These are phyloP conservation scores for Vickermania ingenoplastis DNA, from an alignment of 208 protist species.

Conservation along the genomic window DNA sequence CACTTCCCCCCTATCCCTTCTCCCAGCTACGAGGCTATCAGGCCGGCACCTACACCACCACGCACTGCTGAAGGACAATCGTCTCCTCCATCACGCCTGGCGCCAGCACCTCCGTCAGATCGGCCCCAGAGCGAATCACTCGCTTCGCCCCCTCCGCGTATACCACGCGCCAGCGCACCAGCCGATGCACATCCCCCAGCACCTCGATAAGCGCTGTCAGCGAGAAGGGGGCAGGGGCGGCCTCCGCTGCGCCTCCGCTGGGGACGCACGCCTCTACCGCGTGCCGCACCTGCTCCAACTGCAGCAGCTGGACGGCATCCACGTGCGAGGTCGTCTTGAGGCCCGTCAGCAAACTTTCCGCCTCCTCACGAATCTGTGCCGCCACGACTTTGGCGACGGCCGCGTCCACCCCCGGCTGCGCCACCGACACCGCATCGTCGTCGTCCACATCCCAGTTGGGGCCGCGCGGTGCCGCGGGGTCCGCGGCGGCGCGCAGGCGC, in stretches of 20 bases:
- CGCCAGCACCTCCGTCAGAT: constrained; percentile 37
- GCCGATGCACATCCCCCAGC: constrained; percentile 12
- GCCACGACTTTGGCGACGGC: background rate
- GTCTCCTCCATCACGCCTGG: constrained; percentile 57
- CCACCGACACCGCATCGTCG: background rate
- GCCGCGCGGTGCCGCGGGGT: background rate
- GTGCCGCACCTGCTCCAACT: constrained; percentile 14
- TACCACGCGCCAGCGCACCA: constrained; percentile 44
- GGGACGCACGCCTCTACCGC: background rate
- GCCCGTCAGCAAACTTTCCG: constrained; percentile 4
- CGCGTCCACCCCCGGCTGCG: background rate
- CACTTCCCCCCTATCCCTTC: no score
- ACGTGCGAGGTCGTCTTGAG: constrained; percentile 16
- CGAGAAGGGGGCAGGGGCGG: background rate
- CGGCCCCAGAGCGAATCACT: constrained; percentile 41
- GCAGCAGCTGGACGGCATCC: constrained; percentile 25
- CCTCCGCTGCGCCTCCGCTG: background rate
- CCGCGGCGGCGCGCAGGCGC: background rate
- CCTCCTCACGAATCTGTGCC: constrained; percentile 6
- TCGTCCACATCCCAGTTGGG: background rate
- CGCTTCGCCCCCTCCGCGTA: constrained; percentile 39
- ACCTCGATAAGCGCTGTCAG: constrained; percentile 7
- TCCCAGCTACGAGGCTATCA: no score
- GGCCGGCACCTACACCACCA: constrained; percentile 34
- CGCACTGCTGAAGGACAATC: constrained; percentile 64